Base-by-base conservation (phyloP, 2,329 filamentous ascomycete species). In the Dryadomyces quercivorus region DNA sequence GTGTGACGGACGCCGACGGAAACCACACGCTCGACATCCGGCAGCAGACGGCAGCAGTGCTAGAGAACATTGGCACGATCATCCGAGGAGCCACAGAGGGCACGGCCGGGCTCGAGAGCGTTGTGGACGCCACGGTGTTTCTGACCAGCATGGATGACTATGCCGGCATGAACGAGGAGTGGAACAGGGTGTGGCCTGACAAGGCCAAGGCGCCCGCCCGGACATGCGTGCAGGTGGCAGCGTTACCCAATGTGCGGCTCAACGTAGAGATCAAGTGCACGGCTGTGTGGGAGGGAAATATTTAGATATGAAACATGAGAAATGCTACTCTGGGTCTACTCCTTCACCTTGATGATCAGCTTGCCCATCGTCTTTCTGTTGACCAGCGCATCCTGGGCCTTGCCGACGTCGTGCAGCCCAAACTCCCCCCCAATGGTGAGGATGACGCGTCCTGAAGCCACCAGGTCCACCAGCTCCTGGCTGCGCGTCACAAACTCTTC, bases 401-500 rank as follows among this genome's bases (percentile, higher is more conserved):
- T 51, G 31, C 51, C 56, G 1, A 59, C 54, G 21, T 54, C 44
- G 3, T 43, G 36, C 10, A 63, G 55, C 12, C n/a, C n/a, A 46
- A 61, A 61, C 53, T 57, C 51, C 7, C 51, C 56, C 5, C 60
- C 57, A 15, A 61, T 36, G 6, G 40, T 44, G 7, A 61, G 47
- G 52, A 57, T 60, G 36, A 61, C 51, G 15, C 45, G 50, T 5
- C 62, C 60, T 1, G 55, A 46, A 1, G 49, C 50, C 4, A 63
- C 53, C 5, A 63, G 59, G 20, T 57, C 57, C 16, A 62, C 47
- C 53, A 63, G 52, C 56, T 63, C 60, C 2, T 20, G 15, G 47
- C 55, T 53, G 45, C 59, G 57, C 26, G n/a, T 70, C 61, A 87
- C 80, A 50, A 87, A 80, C 65, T 92, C 88, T 57, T 86, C 81